Base-by-base conservation (phyloP, 2,329 filamentous ascomycete species). In the Trichoderma sp. region DNA sequence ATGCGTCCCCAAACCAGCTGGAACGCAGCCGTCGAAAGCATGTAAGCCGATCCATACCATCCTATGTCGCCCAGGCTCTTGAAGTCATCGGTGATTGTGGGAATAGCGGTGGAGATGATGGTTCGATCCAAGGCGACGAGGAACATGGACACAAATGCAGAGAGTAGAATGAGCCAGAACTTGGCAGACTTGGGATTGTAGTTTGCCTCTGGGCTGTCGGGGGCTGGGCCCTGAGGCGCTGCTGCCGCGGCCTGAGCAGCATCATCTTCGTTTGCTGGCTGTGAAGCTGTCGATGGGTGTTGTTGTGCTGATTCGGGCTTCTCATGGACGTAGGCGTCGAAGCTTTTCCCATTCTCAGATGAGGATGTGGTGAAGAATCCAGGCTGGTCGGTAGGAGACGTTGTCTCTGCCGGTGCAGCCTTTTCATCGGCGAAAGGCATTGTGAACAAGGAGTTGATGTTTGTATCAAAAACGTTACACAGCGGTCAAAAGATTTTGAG, bases 11-110 rank as follows among this genome's bases (percentile, higher is more conserved):
- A 87, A 10, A 87, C 74, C 4, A 86, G 79, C 73, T 87, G 84
- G 24, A 77, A 80, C n/a, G 85, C 85, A 7, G 85, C 83, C 2
- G 86, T 86, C 14, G 87, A 88, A 71, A 90, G 79, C 81, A 89
- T 85, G 75, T 89, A 88, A 1, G 86, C 83, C 47, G 86, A 87
- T 5, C 85, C 87, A 75, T 90, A 90, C 88, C 88, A 90, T 63
- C 87, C 87, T 68, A 90, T 86, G 71, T 90, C 88, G 2, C 84
- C 83, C 2, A 89, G 77, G 63, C 86, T 85, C 58, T 85, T 78
- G 75, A 88, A 88, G 24, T 87, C 84, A 72, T 86, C 81, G n/a
- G 85, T 86, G 74, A 88, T 88, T 40, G 80, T 77, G 1, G 86
- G 85, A 29, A 86, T 83, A 13, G 86, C 85, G 2, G 85, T 87